These are phyloP conservation scores for Linnemannia schmuckeri DNA, from an alignment of 192 early-diverging fungal genomes.

Conservation along the genomic window DNA sequence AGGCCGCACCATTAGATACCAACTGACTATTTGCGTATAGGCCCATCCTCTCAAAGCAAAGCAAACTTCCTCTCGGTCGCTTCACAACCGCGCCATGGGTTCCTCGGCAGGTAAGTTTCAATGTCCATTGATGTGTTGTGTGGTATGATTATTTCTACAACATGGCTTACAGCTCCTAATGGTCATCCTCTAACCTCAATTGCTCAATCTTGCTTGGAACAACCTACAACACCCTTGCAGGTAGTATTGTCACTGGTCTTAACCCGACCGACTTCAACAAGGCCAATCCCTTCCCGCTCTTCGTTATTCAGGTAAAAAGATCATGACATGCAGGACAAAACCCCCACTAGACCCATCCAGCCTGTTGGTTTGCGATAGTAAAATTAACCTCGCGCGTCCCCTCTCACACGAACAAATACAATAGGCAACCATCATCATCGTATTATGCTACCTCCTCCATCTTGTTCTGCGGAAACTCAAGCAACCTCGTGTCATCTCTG, in stretches of 20 bases:
- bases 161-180: not conserved
- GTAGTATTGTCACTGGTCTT: constrained; percentile 72
- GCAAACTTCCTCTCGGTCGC: not conserved
- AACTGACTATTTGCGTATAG: not conserved
- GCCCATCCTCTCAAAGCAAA: not conserved
- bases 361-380: not conserved
- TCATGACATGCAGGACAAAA: constrained; percentile 46
- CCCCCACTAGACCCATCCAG: not conserved
- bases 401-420: not conserved
- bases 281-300: constrained; percentile 74
- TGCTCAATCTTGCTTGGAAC: not conserved
- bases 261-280: constrained; percentile 71
- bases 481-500: constrained; percentile 93
- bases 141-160: not conserved
- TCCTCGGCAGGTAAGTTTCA: not conserved
- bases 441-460: constrained; percentile 77
- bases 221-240: constrained; percentile 16
- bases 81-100: not conserved
- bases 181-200: not conserved
- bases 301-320: constrained; percentile 79
- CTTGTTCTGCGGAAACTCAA: constrained; percentile 69
- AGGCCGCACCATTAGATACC: not conserved
- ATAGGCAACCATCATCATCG: constrained; percentile 76
- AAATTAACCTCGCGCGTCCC: not conserved
- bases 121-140: too few species aligned